Percentiles rank a stretch among this genome's conserved stretches.
Evolutionary conservation across 495 filamentous ascomycete species (phyloP).

Genomic region (Xylaria scruposa): DNA sequence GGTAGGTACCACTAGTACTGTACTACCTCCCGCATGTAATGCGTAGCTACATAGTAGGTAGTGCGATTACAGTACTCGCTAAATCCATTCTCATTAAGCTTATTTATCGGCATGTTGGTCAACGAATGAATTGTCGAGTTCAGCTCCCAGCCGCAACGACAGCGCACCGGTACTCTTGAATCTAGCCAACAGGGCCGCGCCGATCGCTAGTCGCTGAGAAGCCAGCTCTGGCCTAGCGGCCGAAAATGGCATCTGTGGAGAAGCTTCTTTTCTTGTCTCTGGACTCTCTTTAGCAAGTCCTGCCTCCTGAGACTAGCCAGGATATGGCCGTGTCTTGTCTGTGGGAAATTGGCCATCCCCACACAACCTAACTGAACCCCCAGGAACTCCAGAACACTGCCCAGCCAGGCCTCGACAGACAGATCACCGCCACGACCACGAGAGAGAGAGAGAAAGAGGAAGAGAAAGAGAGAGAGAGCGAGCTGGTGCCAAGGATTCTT

Average conservation of each 20-base stretch:
- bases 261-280: constrained; percentile 23
- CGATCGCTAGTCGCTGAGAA: background rate
- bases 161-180: constrained; percentile 19
- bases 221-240: constrained; percentile 15
- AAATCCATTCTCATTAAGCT: constrained; percentile 13
- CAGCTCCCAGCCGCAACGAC: constrained; percentile 14
- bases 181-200: constrained; percentile 22
- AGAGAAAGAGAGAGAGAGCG: too few species aligned
- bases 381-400: background rate
- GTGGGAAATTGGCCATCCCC: constrained; percentile 20
- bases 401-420: background rate
- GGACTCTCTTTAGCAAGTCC: background rate
- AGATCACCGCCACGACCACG: background rate
- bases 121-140: constrained; percentile 7
- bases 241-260: constrained; percentile 26
- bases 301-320: constrained; percentile 19
- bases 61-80: background rate
- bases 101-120: constrained; percentile 20
- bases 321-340: background rate
- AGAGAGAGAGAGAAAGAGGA: too few species aligned
- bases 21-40: background rate
- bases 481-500: background rate
- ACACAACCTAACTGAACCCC: constrained; percentile 8
- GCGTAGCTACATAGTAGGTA: too few species aligned
- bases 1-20: background rate